Base-by-base conservation (phyloP, 116 monocot species). In the Zostera marina region DNA sequence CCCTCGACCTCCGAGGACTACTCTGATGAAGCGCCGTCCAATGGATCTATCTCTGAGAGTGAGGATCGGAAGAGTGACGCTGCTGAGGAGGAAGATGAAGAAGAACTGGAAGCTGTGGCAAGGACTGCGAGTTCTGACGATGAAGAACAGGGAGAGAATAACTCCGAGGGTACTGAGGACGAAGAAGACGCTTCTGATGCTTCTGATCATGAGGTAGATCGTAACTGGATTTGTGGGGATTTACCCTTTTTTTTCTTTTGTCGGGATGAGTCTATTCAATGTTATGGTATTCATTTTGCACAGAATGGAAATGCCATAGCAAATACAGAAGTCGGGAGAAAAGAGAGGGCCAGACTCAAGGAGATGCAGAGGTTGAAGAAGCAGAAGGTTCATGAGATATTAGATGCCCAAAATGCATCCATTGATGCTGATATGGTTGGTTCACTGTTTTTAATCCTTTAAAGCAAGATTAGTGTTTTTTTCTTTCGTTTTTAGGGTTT, bases 391-490 rank as follows among this genome's bases (percentile, higher is more conserved):
- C 82, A 98, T 60, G 79, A 86, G 59, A 81, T 98, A 41, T 53
- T 98, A 40, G 86, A 81, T 46, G 66, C 66, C 10, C 98, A 98
- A 58, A 98, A 98, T 81, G 82, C 98, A 51, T 63, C 90, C 39
- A 81, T 98, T 57, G 83, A 98, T 68, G 90, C 86, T 64, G 90
- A 90, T 69, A 98, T 98, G 98, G 96, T 96, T 2, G 13, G 52
- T 32, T 32, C 32, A 32, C 0, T 32, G 32, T 25, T 23, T 15
- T 64, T 53, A 41, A 45, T 8, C 25, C 45, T 3, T 44, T 25
- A 5, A n/a, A 13, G 11, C 26, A 17, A 32, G 46, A 10, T 11
- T 10, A 44, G 12, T n/a, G 38, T 38, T 32, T 32, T 32, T 46
- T 39, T 12, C 19, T 52, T n/a, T n/a, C n/a, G 13, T 63, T 0